phyloP scores from a whole-genome alignment of 2,329 filamentous ascomycete species.

The Colletotrichum tamarilloi region DNA sequence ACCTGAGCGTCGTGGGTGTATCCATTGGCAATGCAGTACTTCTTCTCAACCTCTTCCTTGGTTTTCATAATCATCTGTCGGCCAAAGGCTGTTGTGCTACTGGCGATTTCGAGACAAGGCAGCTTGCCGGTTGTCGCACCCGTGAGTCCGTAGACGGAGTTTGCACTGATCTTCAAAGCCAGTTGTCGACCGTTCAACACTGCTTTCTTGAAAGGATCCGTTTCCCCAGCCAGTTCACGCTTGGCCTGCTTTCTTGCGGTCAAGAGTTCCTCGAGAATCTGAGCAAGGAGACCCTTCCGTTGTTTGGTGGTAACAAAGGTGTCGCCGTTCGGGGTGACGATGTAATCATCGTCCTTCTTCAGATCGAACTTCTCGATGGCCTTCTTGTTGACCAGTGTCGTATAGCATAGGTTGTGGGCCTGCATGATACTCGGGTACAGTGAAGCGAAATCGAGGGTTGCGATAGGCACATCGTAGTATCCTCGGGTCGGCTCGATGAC shows the following conservation, averaged over 20 bases:
- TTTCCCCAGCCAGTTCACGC: conserved; percentile 87
- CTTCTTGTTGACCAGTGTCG: conserved; percentile 85
- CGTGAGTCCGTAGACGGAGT: conserved; percentile 97
- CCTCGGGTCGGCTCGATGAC: conserved; percentile 95
- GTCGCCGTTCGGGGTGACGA: conserved; percentile 94
- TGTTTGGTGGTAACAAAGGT: conserved; percentile 90
- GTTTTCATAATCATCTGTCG: conserved; percentile 99
- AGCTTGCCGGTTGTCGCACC: conserved; percentile 96
- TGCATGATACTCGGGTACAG: conserved; percentile 99
- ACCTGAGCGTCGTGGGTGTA: conserved; percentile 96
- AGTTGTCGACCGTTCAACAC: conserved; percentile 97
- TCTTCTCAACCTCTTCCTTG: conserved; percentile 91
- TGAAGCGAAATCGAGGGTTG: conserved; percentile 97
- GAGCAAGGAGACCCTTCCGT: conserved; percentile 89
- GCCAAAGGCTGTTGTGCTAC: conserved; percentile 96
- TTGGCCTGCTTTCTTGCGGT: conserved; percentile 95
- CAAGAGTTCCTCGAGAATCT: conserved; percentile 95
- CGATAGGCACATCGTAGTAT: conserved; percentile 95
- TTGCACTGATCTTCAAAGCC: conserved; percentile 95
- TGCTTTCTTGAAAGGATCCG: conserved; percentile 96
- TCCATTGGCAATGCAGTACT: conserved; percentile 92
- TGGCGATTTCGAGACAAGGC: conserved; percentile 93
- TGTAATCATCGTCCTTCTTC: conserved; percentile 93
- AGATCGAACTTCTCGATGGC: conserved; percentile 81
- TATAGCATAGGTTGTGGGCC: conserved; percentile 98